Evolutionary conservation across 148 eudicot genomes (phyloP).

Genomic region (Linanthus parryae): DNA sequence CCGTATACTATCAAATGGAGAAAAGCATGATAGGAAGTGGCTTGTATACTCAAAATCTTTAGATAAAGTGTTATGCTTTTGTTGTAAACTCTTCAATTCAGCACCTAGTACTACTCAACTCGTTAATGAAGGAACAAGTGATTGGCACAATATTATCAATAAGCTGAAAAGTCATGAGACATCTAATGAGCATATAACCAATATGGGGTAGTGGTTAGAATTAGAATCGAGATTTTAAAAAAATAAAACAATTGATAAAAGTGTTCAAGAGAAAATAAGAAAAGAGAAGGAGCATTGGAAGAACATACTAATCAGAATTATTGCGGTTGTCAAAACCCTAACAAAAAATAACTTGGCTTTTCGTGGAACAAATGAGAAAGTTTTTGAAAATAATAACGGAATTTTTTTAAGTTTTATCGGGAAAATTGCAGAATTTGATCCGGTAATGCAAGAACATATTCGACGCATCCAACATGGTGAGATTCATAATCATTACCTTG

Average conservation of each 20-base stretch:
- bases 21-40: neutral
- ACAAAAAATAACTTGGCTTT: conserved; percentile 3
- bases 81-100: neutral
- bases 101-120: neutral
- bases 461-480: neutral
- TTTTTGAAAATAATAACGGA: neutral
- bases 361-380: conserved; percentile 3
- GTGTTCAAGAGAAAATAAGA: too few species aligned
- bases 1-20: neutral
- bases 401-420: neutral
- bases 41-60: neutral
- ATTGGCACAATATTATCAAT: neutral
- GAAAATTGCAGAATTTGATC: neutral
- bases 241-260: conserved; percentile 8
- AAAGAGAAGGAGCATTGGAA: neutral
- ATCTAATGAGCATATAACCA: neutral
- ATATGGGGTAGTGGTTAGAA: neutral
- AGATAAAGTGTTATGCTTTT: conserved; percentile 2
- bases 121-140: neutral
- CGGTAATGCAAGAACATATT: conserved; percentile 1
- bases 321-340: conserved; percentile 1
- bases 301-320: neutral
- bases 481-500: neutral
- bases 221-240: neutral
- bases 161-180: neutral